Conservation (phyloP, 2,329 filamentous ascomycete genomes). For the Cladosporium sp. region DNA sequence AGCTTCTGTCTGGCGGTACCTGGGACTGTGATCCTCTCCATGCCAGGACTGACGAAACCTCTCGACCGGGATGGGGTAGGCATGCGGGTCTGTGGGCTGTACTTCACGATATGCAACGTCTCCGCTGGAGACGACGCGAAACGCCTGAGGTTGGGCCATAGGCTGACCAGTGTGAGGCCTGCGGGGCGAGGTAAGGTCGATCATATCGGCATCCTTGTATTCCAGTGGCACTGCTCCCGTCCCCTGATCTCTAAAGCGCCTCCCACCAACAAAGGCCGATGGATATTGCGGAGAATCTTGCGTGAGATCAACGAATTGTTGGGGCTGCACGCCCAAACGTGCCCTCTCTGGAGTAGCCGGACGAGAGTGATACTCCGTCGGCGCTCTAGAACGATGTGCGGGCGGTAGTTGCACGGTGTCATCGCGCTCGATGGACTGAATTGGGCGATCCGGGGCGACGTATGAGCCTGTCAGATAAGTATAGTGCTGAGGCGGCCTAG, state of each 20-base stretch:
- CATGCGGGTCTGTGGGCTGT: not conserved
- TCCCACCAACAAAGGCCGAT: not conserved
- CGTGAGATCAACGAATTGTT: not conserved
- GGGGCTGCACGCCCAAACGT: not conserved
- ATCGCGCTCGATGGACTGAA: conserved; percentile 21
- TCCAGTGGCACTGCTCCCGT: not conserved
- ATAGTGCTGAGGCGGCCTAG: not conserved
- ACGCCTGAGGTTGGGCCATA: not conserved
- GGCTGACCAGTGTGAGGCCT: not conserved
- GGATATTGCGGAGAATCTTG: not conserved
- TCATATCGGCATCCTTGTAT: not conserved
- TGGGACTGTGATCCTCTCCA: not conserved
- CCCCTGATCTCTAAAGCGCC: not conserved
- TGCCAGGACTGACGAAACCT: not conserved
- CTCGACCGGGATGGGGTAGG: not conserved
- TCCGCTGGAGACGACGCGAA: not conserved
- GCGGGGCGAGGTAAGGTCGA: conserved; percentile 7
- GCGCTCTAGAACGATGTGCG: not conserved
- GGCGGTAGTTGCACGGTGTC: not conserved
- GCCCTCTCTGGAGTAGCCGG: not conserved
- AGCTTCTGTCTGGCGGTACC: not conserved
- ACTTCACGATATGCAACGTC: not conserved
- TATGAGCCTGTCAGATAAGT: not conserved
- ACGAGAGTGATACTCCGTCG: not conserved
- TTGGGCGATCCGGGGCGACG: conserved; percentile 13